phyloP scores from a whole-genome alignment of 441 rosid genomes.

The Corymbia calophylla region DNA sequence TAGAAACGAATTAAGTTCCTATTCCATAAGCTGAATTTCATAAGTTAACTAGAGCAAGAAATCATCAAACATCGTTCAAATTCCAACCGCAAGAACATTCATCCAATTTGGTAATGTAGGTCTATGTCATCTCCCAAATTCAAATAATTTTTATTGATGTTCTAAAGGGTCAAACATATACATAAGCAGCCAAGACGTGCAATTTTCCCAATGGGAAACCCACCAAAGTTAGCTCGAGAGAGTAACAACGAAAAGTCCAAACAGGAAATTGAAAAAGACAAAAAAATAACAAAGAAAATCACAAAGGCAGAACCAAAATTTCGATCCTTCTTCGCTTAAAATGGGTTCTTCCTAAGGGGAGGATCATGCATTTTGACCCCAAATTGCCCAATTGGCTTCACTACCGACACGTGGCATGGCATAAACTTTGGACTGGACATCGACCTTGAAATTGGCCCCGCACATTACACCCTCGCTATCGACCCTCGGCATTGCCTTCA shows the following conservation, averaged over 20 bases:
- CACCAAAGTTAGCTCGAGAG: not conserved
- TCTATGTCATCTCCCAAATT: not conserved
- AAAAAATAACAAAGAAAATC: not conserved
- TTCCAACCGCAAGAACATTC: too few relatives aligned
- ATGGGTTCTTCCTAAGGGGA: not conserved
- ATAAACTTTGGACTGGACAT: conserved; percentile 18
- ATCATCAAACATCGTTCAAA: too few relatives aligned
- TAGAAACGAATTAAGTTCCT: not conserved
- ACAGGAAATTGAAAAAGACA: not conserved
- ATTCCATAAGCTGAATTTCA: too few relatives aligned
- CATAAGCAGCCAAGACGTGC: not conserved
- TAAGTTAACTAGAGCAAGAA: too few relatives aligned
- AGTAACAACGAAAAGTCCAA: not conserved
- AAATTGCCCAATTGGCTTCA: conserved; percentile 15
- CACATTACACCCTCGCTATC: conserved; percentile 20
- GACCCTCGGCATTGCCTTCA: conserved; percentile 21
- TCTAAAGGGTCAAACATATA: not conserved
- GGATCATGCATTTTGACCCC: not conserved
- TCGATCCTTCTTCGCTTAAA: not conserved
- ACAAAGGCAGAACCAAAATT: not conserved
- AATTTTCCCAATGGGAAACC: not conserved
- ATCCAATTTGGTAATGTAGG: too few relatives aligned
- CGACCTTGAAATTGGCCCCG: conserved; percentile 29
- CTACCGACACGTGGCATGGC: conserved; percentile 35
- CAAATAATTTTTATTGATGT: not conserved